Evolutionary conservation across 208 protist genomes (phyloP), one percentile per base, ranked within the genome.

Genomic region (Wallacemonas sp.): DNA sequence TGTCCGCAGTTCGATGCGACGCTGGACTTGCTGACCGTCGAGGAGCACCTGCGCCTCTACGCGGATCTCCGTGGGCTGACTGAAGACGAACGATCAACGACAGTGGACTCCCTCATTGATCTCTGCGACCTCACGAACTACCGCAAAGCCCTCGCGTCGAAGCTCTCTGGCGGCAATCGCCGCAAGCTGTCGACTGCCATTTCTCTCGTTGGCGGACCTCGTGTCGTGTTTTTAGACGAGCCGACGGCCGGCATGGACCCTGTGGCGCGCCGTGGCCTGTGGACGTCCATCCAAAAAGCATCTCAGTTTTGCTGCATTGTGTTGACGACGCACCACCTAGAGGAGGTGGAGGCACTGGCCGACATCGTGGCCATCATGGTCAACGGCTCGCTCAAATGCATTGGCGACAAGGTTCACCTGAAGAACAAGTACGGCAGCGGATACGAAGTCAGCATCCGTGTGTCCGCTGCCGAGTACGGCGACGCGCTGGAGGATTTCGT

Each of bases 1-100:
- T 98, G 93, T 75, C 91, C 91, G 46, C 93, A 98, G 76, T 92
- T 91, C 68, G 90, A 96, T 72, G 73, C 94, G 29, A 63, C 91
- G 4, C 93, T 85, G 57, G 77, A 84, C 29, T 67, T 95, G 48
- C 65, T 97, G 37, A 98, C 90, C 34, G 72, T 82, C 33, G 44
- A 79, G 6, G 79, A 95, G 74, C 83, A 94, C 71, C 66, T 74
- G 21, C 53, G 63, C 38, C 26, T 81, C 52, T 81, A 74, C 41
- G 60, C 64, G 1, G 70, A 64, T 19, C 21, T 97, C 5, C 89
- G 91, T 36, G 86, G 81, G 26, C 57, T 91, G 3, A 52, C 90
- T 6, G 24, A 27, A 29, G 53, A 54, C 0, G 46, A 62, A 3
- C 53, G 62, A 24, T 55, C 70, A 12, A 50, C 17, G 15, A 70